Base-by-base conservation (phyloP, 2,329 filamentous ascomycete genomes). In the Monosporascus sp. region DNA sequence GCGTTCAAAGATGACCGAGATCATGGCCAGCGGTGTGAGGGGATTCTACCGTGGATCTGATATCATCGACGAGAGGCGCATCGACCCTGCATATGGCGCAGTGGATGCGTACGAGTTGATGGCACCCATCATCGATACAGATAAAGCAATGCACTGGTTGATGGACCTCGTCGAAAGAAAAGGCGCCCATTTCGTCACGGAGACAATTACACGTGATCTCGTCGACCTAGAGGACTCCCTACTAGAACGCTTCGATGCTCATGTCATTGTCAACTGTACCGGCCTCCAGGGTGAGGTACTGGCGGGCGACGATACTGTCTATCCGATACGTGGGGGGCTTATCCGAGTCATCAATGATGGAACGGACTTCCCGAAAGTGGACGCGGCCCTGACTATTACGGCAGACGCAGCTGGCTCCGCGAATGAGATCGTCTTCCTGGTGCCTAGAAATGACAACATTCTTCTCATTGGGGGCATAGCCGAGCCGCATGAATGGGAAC, bases 331-430 rank as follows among this genome's bases (percentile, higher is more conserved):
- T 6, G 75, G 75, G 20, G 75, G 63, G 5, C 63, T 77, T 5
- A 66, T 76, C 48, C 70, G 74, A 39, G 72, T 76, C 57, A 67
- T 74, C 60, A 78, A 77, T 57, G 72, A 76, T 50, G 74, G 74
- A 27, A 64, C 56, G 7, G 62, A 61, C 43, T 77, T 76, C 53
- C 70, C 73, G 5, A 72, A 73, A 56, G 59, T 77, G 20, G 63
- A 71, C 7, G 63, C 68, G 11, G 70, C 72, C 15, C 58, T 77
- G 51, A 70, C 69, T 1, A 71, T 77, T 53, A 69, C 71, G 18
- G 70, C 73, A 45, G 71, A 73, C 48, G 67, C 70, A 3, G 66
- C 62, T 14, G 60, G 66, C 50, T 63, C 63, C 27, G 52, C 63
- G 2, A 70, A 70, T 54, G 72, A 73, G 57, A 73, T 74, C 51